Evolutionary conservation across 2,329 filamentous ascomycete genomes (phyloP).

Genomic region (Fusarium bulbicola): DNA sequence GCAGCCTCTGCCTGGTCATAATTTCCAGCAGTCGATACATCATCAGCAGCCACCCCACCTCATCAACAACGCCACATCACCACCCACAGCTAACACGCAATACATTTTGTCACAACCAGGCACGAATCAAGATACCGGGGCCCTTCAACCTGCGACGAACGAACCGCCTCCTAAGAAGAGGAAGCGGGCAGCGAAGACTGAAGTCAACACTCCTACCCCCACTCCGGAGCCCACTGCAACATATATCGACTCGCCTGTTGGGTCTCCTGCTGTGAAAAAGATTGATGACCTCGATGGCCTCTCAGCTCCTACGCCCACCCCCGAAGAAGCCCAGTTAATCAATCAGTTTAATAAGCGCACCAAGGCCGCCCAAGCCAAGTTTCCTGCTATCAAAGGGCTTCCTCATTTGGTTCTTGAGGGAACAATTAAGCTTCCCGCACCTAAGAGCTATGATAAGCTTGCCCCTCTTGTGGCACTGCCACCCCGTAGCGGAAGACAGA

Average conservation of each 20-base stretch:
- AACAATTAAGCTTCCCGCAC: conserved; percentile 53
- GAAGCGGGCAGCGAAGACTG: conserved; percentile 47
- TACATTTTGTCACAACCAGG: conserved; percentile 38
- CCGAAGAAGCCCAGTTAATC: conserved; percentile 50
- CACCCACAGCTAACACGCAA: conserved; percentile 31
- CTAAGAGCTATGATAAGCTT: conserved; percentile 57
- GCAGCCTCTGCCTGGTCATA: conserved; percentile 23
- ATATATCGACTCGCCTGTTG: conserved; percentile 44
- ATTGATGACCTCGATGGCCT: conserved; percentile 49
- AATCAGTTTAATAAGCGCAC: conserved; percentile 50
- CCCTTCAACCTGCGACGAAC: conserved; percentile 28
- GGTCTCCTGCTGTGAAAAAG: conserved; percentile 42
- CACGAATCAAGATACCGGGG: conserved; percentile 33
- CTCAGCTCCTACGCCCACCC: conserved; percentile 43
- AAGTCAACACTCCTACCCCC: conserved; percentile 38
- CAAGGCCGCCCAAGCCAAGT: conserved; percentile 50
- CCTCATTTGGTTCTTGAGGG: conserved; percentile 51
- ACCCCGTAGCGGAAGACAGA: conserved; percentile 49
- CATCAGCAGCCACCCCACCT: conserved; percentile 38
- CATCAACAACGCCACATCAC: conserved; percentile 27
- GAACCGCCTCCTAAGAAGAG: conserved; percentile 51
- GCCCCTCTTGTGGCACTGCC: conserved; percentile 54
- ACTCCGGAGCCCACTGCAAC: conserved; percentile 40
- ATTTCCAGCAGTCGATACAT: conserved; percentile 37
- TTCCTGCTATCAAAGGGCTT: conserved; percentile 52